Evolutionary conservation across 306 rosid genomes (phyloP).

Genomic region (Cercis canadensis): DNA sequence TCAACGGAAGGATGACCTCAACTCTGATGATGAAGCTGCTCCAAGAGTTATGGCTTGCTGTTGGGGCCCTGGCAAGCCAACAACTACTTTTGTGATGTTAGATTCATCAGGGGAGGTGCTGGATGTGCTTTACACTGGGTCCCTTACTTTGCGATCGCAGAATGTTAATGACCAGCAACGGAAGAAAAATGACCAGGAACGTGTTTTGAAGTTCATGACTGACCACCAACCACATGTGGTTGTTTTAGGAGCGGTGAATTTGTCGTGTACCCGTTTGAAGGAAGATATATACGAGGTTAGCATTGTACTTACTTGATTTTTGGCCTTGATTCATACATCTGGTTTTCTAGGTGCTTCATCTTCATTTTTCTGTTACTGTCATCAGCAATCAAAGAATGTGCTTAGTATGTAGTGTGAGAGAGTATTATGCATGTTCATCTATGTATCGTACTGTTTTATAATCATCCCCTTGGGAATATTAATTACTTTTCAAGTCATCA

Average conservation of each 20-base stretch:
- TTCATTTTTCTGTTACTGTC: background rate
- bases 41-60: slow-evolving; percentile 99
- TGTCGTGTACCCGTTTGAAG: slow-evolving; percentile 90
- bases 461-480: background rate
- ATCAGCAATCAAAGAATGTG: background rate
- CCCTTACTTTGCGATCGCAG: slow-evolving; percentile 87
- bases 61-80: slow-evolving; percentile 99
- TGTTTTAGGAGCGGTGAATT: slow-evolving; percentile 91
- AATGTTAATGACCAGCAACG: slow-evolving; percentile 84
- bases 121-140: slow-evolving; percentile 89
- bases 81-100: slow-evolving; percentile 93
- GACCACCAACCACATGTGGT: slow-evolving; percentile 99
- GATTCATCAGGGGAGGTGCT: slow-evolving; percentile 95
- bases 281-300: slow-evolving; percentile 95
- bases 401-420: no score
- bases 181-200: slow-evolving; percentile 91
- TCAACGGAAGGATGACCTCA: slow-evolving; percentile 83
- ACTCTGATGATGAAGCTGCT: slow-evolving; percentile 90
- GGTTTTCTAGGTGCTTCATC: background rate
- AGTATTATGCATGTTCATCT: no score
- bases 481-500: background rate
- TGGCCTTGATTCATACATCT: background rate
- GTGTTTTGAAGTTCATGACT: slow-evolving; percentile 96
- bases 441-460: no score
- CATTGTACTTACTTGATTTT: slow-evolving; percentile 3